phyloP scores from a whole-genome alignment of 2,329 filamentous ascomycete genomes.

The Claviceps arundinis region DNA sequence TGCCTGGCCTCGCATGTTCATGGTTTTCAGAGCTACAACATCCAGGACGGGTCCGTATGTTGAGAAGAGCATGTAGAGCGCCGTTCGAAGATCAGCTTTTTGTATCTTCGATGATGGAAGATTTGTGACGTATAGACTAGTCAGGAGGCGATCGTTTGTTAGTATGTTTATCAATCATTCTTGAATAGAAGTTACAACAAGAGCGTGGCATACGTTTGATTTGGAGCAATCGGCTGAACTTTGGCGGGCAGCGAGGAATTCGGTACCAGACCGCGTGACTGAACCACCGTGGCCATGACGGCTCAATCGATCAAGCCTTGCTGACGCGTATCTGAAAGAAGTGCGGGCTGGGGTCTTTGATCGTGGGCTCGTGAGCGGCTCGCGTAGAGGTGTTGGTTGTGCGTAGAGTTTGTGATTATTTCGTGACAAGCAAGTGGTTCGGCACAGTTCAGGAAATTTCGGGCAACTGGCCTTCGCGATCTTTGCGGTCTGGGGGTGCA shows the following conservation, averaged over 20 bases:
- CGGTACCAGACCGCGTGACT: slow-evolving; percentile 26
- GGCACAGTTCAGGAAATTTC: slow-evolving; percentile 2
- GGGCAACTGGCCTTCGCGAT: slow-evolving; percentile 1
- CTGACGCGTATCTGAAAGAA: not conserved
- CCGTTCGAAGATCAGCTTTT: slow-evolving; percentile 74
- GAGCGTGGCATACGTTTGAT: slow-evolving; percentile 53
- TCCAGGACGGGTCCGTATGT: slow-evolving; percentile 90
- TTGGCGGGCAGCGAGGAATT: slow-evolving; percentile 33
- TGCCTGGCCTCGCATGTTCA: slow-evolving; percentile 90
- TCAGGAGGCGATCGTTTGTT: slow-evolving; percentile 2
- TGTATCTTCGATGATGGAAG: slow-evolving; percentile 76
- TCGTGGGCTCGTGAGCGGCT: not conserved
- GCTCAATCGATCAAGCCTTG: not conserved
- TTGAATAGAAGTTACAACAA: not conserved
- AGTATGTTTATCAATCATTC: not conserved
- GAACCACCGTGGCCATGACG: slow-evolving; percentile 24
- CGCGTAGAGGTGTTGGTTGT: not conserved
- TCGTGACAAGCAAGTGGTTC: not conserved
- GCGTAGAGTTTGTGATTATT: not conserved
- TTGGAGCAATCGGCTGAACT: slow-evolving; percentile 48
- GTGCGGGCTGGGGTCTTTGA: not conserved
- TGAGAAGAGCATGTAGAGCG: slow-evolving; percentile 85
- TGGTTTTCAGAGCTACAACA: slow-evolving; percentile 76
- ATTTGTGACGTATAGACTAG: slow-evolving; percentile 77
- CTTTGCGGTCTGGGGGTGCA: not conserved